A percentile compares a stretch with the other conserved stretches of the same genome.
phyloP scores from a whole-genome alignment of 768 basidiomycete species.

The Amanita jacksonii region DNA sequence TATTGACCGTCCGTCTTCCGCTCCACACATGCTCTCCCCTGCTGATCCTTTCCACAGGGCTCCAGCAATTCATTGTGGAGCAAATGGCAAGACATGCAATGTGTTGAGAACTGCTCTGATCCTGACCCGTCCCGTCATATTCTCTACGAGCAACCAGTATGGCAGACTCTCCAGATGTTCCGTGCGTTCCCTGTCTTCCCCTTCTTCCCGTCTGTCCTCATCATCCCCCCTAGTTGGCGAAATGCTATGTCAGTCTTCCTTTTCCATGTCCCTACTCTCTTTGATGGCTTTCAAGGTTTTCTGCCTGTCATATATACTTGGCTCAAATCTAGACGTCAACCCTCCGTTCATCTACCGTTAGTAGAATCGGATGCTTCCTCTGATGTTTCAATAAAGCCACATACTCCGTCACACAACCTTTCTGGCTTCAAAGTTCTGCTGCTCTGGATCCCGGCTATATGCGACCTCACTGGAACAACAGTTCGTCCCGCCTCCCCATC shows the following conservation, averaged over 20 bases:
- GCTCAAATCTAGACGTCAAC: conserved; percentile 37
- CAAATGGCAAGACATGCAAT: conserved; percentile 98
- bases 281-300: conserved; percentile 50
- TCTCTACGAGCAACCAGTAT: conserved; percentile 90
- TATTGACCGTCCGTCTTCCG: conserved; percentile 60
- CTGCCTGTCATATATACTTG: conserved; percentile 73
- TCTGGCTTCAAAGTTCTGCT: conserved; percentile 63
- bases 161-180: conserved; percentile 90
- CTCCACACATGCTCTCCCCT: background rate
- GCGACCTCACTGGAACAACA: conserved; percentile 88
- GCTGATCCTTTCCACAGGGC: conserved; percentile 36
- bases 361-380: conserved; percentile 30
- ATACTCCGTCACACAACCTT: conserved; percentile 31
- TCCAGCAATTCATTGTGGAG: conserved; percentile 75
- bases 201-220: conserved; percentile 16
- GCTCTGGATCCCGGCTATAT: conserved; percentile 82
- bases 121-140: conserved; percentile 51
- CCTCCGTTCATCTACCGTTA: conserved; percentile 47
- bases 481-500: conserved; percentile 33
- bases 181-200: conserved; percentile 36
- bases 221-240: conserved; percentile 65
- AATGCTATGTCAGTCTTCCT: conserved; percentile 68
- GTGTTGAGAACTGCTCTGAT: conserved; percentile 84
- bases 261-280: conserved; percentile 17
- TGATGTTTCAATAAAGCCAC: conserved; percentile 22